Evolutionary conservation across 805 yeast species (phyloP).

Genomic region (Candida corydali): DNA sequence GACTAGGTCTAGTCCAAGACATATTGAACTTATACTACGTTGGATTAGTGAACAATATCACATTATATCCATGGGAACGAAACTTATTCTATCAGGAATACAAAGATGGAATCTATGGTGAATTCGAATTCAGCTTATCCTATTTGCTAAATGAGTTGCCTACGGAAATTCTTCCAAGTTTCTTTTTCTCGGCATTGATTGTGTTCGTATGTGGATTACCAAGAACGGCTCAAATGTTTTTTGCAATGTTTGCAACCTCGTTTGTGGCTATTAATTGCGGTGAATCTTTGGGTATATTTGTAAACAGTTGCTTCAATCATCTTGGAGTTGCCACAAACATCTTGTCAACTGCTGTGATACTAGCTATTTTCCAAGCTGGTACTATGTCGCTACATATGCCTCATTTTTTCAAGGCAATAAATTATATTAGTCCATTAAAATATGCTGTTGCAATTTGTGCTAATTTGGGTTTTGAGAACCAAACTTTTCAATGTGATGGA

Average conservation of each 20-base stretch:
- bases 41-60: constrained; percentile 75
- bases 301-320: constrained; percentile 68
- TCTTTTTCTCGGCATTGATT: constrained; percentile 56
- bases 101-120: constrained; percentile 66
- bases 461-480: constrained; percentile 53
- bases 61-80: constrained; percentile 71
- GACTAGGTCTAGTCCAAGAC: constrained; percentile 76
- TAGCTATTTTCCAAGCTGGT: constrained; percentile 84
- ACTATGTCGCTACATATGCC: constrained; percentile 77
- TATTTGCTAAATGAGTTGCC: constrained; percentile 66
- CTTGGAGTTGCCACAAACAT: constrained; percentile 79
- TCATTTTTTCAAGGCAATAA: constrained; percentile 60
- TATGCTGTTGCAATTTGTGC: constrained; percentile 61
- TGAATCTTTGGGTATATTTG: constrained; percentile 78
- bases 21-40: constrained; percentile 67
- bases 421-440: constrained; percentile 74
- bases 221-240: constrained; percentile 60
- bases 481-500: constrained; percentile 45
- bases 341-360: constrained; percentile 58
- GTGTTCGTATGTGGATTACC: constrained; percentile 75
- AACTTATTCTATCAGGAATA: constrained; percentile 76
- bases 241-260: constrained; percentile 54
- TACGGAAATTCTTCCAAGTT: constrained; percentile 55
- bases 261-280: constrained; percentile 66
- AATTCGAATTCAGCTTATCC: constrained; percentile 55